Evolutionary conservation across 2,329 filamentous ascomycete genomes (phyloP).

Genomic region (Claviceps sp.): DNA sequence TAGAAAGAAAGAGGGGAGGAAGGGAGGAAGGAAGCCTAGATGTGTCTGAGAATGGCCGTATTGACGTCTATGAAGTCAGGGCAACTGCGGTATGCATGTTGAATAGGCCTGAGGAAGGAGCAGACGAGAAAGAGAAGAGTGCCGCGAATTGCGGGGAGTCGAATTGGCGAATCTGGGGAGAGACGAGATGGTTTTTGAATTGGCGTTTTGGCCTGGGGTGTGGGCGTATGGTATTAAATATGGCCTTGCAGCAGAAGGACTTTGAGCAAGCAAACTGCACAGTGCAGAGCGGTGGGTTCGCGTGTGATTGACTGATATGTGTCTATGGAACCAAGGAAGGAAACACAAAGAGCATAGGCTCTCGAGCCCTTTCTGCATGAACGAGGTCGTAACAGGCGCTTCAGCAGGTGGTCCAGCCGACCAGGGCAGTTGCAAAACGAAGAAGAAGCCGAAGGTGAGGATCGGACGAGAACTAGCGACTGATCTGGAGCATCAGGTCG

Average conservation of each 20-base stretch:
- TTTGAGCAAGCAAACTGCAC: background rate
- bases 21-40: slow-evolving; percentile 10
- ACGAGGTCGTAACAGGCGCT: background rate
- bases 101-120: slow-evolving; percentile 15
- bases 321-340: background rate
- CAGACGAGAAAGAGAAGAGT: slow-evolving; percentile 1
- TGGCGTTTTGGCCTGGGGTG: slow-evolving; percentile 2
- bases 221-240: background rate
- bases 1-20: slow-evolving; percentile 8
- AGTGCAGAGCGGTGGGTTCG: slow-evolving; percentile 1
- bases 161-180: slow-evolving; percentile 5
- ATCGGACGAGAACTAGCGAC: slow-evolving; percentile 5
- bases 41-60: slow-evolving; percentile 17
- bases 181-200: slow-evolving; percentile 1
- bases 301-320: background rate
- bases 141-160: slow-evolving; percentile 7
- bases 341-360: background rate
- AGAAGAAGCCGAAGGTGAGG: slow-evolving; percentile 1
- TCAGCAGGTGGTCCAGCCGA: background rate
- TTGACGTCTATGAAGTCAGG: slow-evolving; percentile 25
- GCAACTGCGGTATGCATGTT: slow-evolving; percentile 22
- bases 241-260: background rate
- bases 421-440: slow-evolving; percentile 2
- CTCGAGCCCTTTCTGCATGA: background rate
- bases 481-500: slow-evolving; percentile 6